Conservation (phyloP, 148 eudicot genomes). For the Polygonum aviculare region DNA sequence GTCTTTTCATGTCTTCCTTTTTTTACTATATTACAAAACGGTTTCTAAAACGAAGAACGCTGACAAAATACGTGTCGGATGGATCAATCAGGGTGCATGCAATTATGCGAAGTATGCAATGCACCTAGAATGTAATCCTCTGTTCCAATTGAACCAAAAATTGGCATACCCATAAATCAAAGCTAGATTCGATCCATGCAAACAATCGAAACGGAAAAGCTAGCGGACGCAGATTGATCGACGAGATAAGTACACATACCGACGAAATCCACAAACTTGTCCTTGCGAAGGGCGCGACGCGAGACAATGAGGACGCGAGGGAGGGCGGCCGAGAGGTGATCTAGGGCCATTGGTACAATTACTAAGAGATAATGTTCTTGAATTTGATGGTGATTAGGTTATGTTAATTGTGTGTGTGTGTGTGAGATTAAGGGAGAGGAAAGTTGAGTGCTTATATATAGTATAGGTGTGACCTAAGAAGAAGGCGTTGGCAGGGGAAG, state of each 20-base stretch:
- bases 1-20: no score
- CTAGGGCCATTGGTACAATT: constrained; percentile 26
- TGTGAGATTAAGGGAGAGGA: neutral
- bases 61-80: neutral
- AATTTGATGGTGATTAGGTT: neutral
- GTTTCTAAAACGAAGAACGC: no score
- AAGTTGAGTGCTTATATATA: neutral
- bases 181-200: neutral
- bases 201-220: neutral
- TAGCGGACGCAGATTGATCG: no score
- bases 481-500: neutral
- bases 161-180: neutral
- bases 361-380: neutral
- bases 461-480: neutral
- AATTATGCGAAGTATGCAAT: no score
- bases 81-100: neutral
- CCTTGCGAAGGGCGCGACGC: constrained; percentile 70
- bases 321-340: constrained; percentile 38
- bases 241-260: constrained; percentile 42
- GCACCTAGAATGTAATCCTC: no score
- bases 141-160: neutral
- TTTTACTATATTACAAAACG: no score
- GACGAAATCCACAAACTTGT: constrained; percentile 87
- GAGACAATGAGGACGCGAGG: constrained; percentile 84
- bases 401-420: neutral